Conservation (phyloP, 495 filamentous ascomycete genomes). For the Gamarada debralockiae region DNA sequence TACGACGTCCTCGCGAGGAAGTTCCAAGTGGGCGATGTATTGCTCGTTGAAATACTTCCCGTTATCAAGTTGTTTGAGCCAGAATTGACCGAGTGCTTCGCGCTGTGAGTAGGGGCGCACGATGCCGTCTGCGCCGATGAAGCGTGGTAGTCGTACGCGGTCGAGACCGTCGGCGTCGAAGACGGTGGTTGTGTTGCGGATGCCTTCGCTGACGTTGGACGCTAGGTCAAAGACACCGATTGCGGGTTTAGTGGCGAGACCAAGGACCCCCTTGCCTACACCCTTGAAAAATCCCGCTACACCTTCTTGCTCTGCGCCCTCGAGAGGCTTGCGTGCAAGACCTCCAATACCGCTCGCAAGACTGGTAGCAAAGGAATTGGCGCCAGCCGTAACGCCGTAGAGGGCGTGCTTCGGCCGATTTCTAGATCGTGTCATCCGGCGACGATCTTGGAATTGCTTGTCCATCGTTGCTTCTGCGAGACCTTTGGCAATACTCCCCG, state of each 20-base stretch:
- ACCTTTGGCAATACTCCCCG: constrained; percentile 92
- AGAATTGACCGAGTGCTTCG: constrained; percentile 95
- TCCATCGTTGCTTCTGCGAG: constrained; percentile 92
- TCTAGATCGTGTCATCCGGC: constrained; percentile 86
- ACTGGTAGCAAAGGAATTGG: constrained; percentile 88
- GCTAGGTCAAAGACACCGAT: constrained; percentile 97
- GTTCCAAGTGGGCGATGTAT: constrained; percentile 94
- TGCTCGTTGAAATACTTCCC: constrained; percentile 96
- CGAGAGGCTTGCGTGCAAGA: constrained; percentile 85
- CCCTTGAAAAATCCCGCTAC: constrained; percentile 93
- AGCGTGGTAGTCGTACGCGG: constrained; percentile 85
- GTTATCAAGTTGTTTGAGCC: constrained; percentile 96
- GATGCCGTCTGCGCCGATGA: constrained; percentile 87
- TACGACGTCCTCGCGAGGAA: constrained; percentile 84
- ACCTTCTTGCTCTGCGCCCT: constrained; percentile 95
- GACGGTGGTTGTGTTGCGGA: constrained; percentile 97
- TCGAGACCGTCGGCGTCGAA: constrained; percentile 94
- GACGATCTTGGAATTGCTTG: constrained; percentile 96
- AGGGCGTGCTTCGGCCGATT: constrained; percentile 96
- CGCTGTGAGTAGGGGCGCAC: constrained; percentile 94
- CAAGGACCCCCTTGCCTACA: constrained; percentile 90
- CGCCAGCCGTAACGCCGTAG: constrained; percentile 92
- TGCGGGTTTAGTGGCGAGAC: constrained; percentile 90
- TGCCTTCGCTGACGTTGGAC: constrained; percentile 92
- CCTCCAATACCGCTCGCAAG: constrained; percentile 92